Percentiles rank a stretch among this genome's conserved stretches.
These are phyloP conservation scores for Aspergillus melleus DNA, from an alignment of 2,329 filamentous ascomycete species.

Conservation along the genomic window DNA sequence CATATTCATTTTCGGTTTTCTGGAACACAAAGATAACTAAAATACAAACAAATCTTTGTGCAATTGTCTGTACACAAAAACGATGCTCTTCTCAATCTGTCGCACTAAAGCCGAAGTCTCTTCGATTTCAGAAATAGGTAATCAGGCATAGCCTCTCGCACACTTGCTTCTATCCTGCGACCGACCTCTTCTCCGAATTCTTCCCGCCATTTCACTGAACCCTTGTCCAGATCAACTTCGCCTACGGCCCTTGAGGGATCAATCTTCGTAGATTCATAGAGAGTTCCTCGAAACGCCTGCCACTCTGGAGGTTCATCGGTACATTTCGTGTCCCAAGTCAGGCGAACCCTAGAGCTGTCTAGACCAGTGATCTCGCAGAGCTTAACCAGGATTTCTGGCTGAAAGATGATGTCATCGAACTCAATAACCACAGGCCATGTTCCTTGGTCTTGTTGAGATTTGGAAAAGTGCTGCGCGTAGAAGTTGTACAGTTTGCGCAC, in stretches of 20 bases:
- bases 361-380: conserved; percentile 18
- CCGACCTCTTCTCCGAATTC: conserved; percentile 20
- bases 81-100: not conserved
- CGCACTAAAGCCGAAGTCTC: not conserved
- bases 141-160: conserved; percentile 11
- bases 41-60: not conserved
- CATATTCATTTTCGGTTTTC: too few relatives aligned
- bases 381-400: conserved; percentile 17
- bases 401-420: conserved; percentile 29
- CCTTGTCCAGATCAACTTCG: conserved; percentile 21
- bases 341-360: conserved; percentile 12
- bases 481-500: conserved; percentile 2
- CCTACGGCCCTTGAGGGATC: not conserved
- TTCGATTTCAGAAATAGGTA: conserved; percentile 8
- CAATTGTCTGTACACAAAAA: too few relatives aligned
- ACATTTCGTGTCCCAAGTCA: not conserved
- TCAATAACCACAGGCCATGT: conserved; percentile 26
- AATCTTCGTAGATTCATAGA: not conserved
- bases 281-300: not conserved
- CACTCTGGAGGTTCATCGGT: too few relatives aligned
- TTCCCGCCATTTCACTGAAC: conserved; percentile 25
- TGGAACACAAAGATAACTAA: not conserved
- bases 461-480: not conserved
- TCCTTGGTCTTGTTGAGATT: not conserved
- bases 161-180: not conserved